These are phyloP conservation scores for Coleophoma cylindrospora DNA, from an alignment of 2,329 filamentous ascomycete genomes.

Conservation along the genomic window DNA sequence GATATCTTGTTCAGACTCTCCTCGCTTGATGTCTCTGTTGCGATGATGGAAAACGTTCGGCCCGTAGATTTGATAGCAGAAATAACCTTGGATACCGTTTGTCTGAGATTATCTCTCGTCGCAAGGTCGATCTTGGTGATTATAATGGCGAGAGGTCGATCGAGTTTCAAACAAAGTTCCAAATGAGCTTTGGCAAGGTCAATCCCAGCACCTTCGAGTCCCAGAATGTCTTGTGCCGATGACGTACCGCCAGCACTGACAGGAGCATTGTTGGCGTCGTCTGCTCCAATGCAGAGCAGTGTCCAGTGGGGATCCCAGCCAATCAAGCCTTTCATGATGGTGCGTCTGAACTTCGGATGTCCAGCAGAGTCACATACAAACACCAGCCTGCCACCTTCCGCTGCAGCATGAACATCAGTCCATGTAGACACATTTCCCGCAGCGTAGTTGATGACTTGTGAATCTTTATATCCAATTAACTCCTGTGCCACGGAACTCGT, in stretches of 20 bases:
- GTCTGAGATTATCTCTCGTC: conserved; percentile 64
- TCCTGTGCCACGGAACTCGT: conserved; percentile 96
- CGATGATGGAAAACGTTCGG: conserved; percentile 70
- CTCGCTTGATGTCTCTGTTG: conserved; percentile 43
- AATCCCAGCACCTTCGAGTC: conserved; percentile 48
- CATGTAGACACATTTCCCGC: conserved; percentile 85
- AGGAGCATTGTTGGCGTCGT: conserved; percentile 52
- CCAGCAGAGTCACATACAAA: conserved; percentile 92
- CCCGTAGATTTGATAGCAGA: conserved; percentile 72
- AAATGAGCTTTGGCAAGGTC: conserved; percentile 78
- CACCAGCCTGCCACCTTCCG: conserved; percentile 69
- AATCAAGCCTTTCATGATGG: conserved; percentile 82
- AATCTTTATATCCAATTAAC: conserved; percentile 72
- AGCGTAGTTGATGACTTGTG: conserved; percentile 72
- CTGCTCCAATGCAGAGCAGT: conserved; percentile 78
- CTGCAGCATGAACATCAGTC: conserved; percentile 85
- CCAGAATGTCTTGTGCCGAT: conserved; percentile 45
- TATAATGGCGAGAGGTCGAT: conserved; percentile 71
- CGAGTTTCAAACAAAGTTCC: conserved; percentile 76
- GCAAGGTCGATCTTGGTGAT: conserved; percentile 91
- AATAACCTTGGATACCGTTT: conserved; percentile 68
- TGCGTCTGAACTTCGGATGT: conserved; percentile 82
- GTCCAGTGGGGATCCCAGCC: conserved; percentile 97
- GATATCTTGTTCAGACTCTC: conserved; percentile 52
- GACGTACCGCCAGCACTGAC: conserved; percentile 33